A percentile compares a stretch with the other conserved stretches of the same genome.
phyloP scores from a whole-genome alignment of 345 rosid genomes.

The Eutrema heterophyllum region DNA sequence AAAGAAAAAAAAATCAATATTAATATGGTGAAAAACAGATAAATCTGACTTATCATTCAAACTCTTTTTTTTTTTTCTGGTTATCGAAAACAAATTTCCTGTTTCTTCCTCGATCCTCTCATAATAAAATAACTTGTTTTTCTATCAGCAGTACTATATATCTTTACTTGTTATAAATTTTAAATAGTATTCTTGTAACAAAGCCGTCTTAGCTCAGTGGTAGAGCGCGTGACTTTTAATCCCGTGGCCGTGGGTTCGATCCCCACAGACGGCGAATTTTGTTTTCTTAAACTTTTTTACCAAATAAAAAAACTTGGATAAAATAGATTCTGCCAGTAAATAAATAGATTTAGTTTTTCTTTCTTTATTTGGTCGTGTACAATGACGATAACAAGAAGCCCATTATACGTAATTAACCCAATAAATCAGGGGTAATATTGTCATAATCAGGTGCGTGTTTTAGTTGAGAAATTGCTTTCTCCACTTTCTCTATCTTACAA shows the following conservation, averaged over 20 bases:
- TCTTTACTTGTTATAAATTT: too few relatives aligned
- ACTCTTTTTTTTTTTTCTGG: not conserved
- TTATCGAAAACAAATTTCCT: too few relatives aligned
- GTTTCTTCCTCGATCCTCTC: too few relatives aligned
- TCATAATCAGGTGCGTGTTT: slow-evolving; percentile 2
- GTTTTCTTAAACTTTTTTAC: not conserved
- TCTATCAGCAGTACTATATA: too few relatives aligned
- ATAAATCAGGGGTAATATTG: slow-evolving; percentile 6
- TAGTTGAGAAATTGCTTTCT: slow-evolving; percentile 40
- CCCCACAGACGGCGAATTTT: not conserved
- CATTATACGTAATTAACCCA: not conserved
- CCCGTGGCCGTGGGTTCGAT: not conserved
- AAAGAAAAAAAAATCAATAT: too few relatives aligned
- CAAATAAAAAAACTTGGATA: not conserved
- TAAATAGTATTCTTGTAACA: too few relatives aligned
- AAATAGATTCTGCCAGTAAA: not conserved
- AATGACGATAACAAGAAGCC: not conserved
- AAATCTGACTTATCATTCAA: not conserved
- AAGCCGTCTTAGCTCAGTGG: not conserved
- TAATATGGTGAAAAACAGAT: not conserved
- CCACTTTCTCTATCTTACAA: slow-evolving; percentile 31
- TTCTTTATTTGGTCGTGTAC: not conserved
- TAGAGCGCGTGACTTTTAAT: slow-evolving; percentile 2
- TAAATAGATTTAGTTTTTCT: not conserved
- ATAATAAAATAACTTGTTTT: too few relatives aligned